phyloP scores from a whole-genome alignment of 2,329 filamentous ascomycete genomes.

The Cytospora piceae region DNA sequence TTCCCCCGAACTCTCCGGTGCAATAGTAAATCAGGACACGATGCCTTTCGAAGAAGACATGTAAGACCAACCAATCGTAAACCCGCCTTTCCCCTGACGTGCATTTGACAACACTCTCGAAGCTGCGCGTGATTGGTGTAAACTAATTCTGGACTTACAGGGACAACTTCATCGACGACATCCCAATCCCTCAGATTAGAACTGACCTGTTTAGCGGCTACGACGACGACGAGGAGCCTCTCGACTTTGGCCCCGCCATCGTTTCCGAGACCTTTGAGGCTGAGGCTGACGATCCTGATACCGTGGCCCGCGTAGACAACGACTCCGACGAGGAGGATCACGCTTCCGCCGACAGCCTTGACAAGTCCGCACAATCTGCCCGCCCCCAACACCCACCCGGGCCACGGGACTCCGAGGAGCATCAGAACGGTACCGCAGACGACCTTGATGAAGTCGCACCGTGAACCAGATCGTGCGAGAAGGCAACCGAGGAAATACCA shows the following conservation, averaged over 20 bases:
- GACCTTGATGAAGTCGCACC: too few relatives aligned
- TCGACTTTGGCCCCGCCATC: slow-evolving; percentile 16
- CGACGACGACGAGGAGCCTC: slow-evolving; percentile 21
- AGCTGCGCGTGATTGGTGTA: background rate
- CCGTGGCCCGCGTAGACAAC: slow-evolving; percentile 7
- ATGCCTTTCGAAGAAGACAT: slow-evolving; percentile 27
- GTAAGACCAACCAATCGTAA: slow-evolving; percentile 18
- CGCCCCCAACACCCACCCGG: too few relatives aligned
- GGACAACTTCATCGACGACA: slow-evolving; percentile 16
- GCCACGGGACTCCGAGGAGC: too few relatives aligned
- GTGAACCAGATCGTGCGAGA: too few relatives aligned
- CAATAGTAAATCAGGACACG: slow-evolving; percentile 10
- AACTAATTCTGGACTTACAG: slow-evolving; percentile 10
- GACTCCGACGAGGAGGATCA: slow-evolving; percentile 12
- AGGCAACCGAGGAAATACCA: too few relatives aligned
- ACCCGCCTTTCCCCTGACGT: background rate
- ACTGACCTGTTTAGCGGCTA: slow-evolving; percentile 23
- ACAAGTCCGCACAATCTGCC: slow-evolving; percentile 9
- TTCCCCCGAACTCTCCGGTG: slow-evolving; percentile 19
- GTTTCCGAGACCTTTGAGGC: slow-evolving; percentile 15
- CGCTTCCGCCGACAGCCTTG: background rate
- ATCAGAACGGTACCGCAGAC: too few relatives aligned
- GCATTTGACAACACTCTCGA: background rate
- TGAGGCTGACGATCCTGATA: slow-evolving; percentile 9
- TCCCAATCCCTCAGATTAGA: slow-evolving; percentile 19